These are phyloP conservation scores for Uronychia setigera DNA, from an alignment of 73 alveolate species.

Conservation along the genomic window DNA sequence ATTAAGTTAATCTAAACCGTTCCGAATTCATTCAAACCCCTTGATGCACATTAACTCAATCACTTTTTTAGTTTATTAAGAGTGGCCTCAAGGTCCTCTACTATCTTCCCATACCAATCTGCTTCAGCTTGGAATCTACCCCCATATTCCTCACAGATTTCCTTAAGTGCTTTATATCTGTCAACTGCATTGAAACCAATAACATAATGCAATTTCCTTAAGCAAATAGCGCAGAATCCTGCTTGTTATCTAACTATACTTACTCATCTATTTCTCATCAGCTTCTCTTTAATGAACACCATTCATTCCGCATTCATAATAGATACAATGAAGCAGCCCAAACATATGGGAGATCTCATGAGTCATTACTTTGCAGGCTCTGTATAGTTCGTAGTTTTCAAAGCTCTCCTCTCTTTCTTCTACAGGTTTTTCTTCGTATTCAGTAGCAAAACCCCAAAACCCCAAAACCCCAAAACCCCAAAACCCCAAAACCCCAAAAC, in stretches of 20 bases:
- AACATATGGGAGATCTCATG: conserved; percentile 93
- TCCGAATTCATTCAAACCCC: too few species aligned
- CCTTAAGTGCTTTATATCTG: conserved; percentile 32
- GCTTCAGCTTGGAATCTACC: background rate
- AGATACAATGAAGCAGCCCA: conserved; percentile 90
- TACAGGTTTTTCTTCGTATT: too few species aligned
- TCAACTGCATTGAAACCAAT: conserved; percentile 54
- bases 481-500: too few species aligned
- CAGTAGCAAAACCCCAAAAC: too few species aligned
- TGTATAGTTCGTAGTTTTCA: too few species aligned
- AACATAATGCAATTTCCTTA: conserved; percentile 72
- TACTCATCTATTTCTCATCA: conserved; percentile 68
- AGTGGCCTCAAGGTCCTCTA: background rate
- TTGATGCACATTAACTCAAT: too few species aligned
- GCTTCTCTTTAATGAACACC: conserved; percentile 81
- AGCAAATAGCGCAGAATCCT: conserved; percentile 85
- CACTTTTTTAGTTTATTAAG: too few species aligned
- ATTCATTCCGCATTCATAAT: conserved; percentile 88
- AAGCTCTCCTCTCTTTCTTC: too few species aligned
- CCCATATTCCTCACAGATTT: conserved; percentile 20
- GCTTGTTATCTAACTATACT: conserved; percentile 40
- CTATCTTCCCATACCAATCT: conserved; percentile 6
- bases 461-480: too few species aligned
- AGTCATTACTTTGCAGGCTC: conserved; percentile 89
- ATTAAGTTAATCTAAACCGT: too few species aligned